These are phyloP conservation scores for Penicillium coffeae DNA, from an alignment of 495 filamentous ascomycete genomes.

Conservation along the genomic window DNA sequence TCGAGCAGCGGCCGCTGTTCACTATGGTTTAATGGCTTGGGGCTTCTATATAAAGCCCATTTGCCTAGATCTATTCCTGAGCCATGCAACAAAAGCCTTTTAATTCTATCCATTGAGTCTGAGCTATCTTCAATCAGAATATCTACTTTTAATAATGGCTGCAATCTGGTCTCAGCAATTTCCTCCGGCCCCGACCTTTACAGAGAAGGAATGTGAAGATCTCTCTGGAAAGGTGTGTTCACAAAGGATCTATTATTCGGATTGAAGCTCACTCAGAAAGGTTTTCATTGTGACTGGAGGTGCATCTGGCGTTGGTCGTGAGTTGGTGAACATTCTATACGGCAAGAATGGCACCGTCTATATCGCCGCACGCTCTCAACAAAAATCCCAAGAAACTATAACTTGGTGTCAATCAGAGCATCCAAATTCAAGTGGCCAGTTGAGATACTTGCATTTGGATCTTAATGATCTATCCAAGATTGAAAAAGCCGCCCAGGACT, in stretches of 20 bases:
- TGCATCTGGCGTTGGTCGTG: constrained; percentile 39
- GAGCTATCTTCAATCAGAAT: too few relatives aligned
- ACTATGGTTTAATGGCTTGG: too few relatives aligned
- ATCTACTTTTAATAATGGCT: too few relatives aligned
- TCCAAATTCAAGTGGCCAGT: constrained; percentile 16
- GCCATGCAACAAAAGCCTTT: too few relatives aligned
- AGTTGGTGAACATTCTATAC: constrained; percentile 41
- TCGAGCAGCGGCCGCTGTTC: too few relatives aligned
- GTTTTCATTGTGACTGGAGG: constrained; percentile 42
- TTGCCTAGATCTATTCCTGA: too few relatives aligned
- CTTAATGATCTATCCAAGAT: constrained; percentile 50
- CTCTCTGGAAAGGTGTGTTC: not conserved
- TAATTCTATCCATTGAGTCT: too few relatives aligned
- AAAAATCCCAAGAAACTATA: constrained; percentile 34
- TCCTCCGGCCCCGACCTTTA: constrained; percentile 1
- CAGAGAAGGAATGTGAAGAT: constrained; percentile 2
- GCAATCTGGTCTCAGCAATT: too few relatives aligned
- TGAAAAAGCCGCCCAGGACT: constrained; percentile 38
- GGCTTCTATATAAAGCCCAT: too few relatives aligned
- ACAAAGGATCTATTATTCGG: not conserved
- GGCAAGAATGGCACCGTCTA: constrained; percentile 27
- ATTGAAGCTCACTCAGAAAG: not conserved
- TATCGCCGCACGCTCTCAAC: constrained; percentile 39
- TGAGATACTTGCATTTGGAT: constrained; percentile 43
- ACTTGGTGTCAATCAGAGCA: constrained; percentile 20